Conservation (phyloP, 306 rosid genomes). For the Cyamopsis tetragonoloba region DNA sequence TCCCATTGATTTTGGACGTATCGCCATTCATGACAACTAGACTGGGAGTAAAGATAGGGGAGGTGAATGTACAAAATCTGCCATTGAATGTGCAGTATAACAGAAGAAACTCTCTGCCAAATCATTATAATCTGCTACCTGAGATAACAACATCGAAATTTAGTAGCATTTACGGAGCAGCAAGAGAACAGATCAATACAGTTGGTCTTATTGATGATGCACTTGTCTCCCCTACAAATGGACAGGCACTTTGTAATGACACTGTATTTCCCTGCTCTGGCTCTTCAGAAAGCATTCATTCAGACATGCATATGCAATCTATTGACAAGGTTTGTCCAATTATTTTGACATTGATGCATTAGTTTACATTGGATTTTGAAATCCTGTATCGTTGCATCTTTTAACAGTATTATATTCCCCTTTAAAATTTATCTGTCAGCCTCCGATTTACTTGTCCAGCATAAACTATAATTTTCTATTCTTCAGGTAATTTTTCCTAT, state of each 20-base stretch:
- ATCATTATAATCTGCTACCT: conserved; percentile 29
- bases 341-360: conserved; percentile 10
- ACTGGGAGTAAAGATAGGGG: conserved; percentile 46
- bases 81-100: conserved; percentile 18
- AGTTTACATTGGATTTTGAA: background rate
- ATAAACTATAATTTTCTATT: background rate
- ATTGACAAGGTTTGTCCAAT: conserved; percentile 40
- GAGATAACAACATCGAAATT: conserved; percentile 33
- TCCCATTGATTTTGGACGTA: conserved; percentile 72
- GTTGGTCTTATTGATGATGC: conserved; percentile 23
- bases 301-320: conserved; percentile 28
- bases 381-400: background rate
- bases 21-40: conserved; percentile 60
- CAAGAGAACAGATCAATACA: conserved; percentile 23
- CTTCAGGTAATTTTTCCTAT: background rate
- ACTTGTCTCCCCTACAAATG: conserved; percentile 20
- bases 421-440: background rate
- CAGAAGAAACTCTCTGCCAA: conserved; percentile 27
- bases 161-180: conserved; percentile 25
- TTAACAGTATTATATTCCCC: background rate
- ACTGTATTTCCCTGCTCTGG: conserved; percentile 26
- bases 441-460: background rate
- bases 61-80: conserved; percentile 34
- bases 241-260: conserved; percentile 26
- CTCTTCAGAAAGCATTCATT: conserved; percentile 36